Conservation (phyloP, 805 yeast species). For the Naumovozyma baii region DNA sequence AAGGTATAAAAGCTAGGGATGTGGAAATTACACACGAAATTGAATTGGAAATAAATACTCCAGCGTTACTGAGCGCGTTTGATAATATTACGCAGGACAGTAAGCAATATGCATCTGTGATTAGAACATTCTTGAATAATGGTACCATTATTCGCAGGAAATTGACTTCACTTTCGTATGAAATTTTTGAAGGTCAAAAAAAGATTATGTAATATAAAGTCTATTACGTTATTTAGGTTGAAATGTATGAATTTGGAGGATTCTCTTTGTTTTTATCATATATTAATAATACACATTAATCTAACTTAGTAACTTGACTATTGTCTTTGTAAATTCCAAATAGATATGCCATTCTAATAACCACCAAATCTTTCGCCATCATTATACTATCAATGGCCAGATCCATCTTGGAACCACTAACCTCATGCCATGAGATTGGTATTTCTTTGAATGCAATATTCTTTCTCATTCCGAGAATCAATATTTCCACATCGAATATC, state of each 20-base stretch:
- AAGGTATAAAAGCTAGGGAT: constrained; percentile 18
- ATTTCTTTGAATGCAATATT: constrained; percentile 61
- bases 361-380: constrained; percentile 91
- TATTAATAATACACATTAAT: no score
- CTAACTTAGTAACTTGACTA: background rate
- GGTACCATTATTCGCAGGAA: constrained; percentile 39
- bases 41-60: constrained; percentile 43
- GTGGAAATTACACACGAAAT: constrained; percentile 34
- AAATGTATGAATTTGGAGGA: no score
- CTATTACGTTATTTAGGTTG: no score
- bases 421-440: constrained; percentile 94
- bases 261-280: no score
- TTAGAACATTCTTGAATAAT: constrained; percentile 50
- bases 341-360: constrained; percentile 79
- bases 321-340: constrained; percentile 63
- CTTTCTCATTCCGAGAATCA: constrained; percentile 70
- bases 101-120: constrained; percentile 48
- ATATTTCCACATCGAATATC: constrained; percentile 94
- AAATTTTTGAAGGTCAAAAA: constrained; percentile 31
- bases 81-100: constrained; percentile 37
- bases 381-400: constrained; percentile 80
- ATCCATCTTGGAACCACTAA: constrained; percentile 88
- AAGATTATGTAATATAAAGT: constrained; percentile 7
- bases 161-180: constrained; percentile 26
- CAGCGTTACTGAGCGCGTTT: constrained; percentile 33